phyloP scores from a whole-genome alignment of 306 rosid genomes.

The Boehmeria nivea region DNA sequence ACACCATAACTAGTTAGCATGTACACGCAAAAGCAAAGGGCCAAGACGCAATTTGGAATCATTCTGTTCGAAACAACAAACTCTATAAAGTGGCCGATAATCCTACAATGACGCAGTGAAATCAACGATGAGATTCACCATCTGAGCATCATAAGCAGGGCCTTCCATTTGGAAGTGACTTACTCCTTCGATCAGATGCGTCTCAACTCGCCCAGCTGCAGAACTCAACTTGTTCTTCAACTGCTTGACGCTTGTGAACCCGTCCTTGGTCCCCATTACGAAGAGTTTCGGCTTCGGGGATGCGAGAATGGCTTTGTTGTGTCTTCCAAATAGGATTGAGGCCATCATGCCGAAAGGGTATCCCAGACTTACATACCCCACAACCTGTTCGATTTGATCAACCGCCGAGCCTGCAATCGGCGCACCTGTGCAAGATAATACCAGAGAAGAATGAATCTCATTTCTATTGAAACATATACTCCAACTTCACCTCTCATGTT shows the following conservation, averaged over 20 bases:
- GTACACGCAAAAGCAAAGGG: constrained; percentile 15
- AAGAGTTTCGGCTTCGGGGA: constrained; percentile 80
- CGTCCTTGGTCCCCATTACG: constrained; percentile 86
- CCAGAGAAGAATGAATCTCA: too few relatives aligned
- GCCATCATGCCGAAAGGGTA: constrained; percentile 91
- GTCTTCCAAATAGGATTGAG: constrained; percentile 85
- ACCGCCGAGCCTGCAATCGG: constrained; percentile 94
- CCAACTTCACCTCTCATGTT: too few relatives aligned
- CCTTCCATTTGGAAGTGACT: constrained; percentile 97
- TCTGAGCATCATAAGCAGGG: constrained; percentile 62
- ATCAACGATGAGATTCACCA: constrained; percentile 59
- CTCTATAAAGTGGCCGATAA: constrained; percentile 1
- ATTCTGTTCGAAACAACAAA: constrained; percentile 11
- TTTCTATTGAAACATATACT: too few relatives aligned
- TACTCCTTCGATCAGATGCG: constrained; percentile 67
- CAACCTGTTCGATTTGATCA: constrained; percentile 66
- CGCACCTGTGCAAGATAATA: constrained; percentile 62
- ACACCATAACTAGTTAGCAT: constrained; percentile 14
- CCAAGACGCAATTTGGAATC: neutral
- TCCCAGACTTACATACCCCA: constrained; percentile 87
- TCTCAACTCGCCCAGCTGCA: constrained; percentile 61
- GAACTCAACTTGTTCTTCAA: constrained; percentile 60
- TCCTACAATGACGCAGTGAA: constrained; percentile 51
- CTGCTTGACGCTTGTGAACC: constrained; percentile 84
- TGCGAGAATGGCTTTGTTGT: constrained; percentile 58